phyloP scores from a whole-genome alignment of 2,329 filamentous ascomycete genomes.

The Aspergillus nomiae region DNA sequence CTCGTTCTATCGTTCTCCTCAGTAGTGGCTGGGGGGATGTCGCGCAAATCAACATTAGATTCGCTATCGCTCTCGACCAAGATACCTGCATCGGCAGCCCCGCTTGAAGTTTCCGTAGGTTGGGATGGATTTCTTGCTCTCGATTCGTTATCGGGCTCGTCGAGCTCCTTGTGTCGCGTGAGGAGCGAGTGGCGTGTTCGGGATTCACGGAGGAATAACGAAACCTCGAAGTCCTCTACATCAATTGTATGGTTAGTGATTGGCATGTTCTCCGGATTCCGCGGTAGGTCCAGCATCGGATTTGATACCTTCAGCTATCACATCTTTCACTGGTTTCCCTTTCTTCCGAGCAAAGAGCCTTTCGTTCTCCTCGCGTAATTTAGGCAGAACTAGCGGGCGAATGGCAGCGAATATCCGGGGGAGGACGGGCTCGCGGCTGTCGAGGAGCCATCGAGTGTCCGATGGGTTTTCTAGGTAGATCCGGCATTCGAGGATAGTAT shows the following conservation, averaged over 20 bases:
- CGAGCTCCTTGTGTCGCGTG: slow-evolving; percentile 79
- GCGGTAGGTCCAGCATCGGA: neutral
- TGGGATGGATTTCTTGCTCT: slow-evolving; percentile 14
- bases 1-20: slow-evolving; percentile 16
- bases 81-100: slow-evolving; percentile 41
- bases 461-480: slow-evolving; percentile 93
- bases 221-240: slow-evolving; percentile 90
- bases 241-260: slow-evolving; percentile 4
- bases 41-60: slow-evolving; percentile 48
- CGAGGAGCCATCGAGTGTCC: slow-evolving; percentile 79
- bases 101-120: slow-evolving; percentile 22
- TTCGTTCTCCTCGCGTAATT: slow-evolving; percentile 82
- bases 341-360: slow-evolving; percentile 66
- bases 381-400: slow-evolving; percentile 82
- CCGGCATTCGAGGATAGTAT: slow-evolving; percentile 92
- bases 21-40: slow-evolving; percentile 55
- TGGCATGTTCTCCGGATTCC: no score
- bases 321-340: slow-evolving; percentile 83
- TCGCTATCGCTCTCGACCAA: slow-evolving; percentile 66
- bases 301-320: slow-evolving; percentile 70
- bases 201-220: slow-evolving; percentile 88
- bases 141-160: slow-evolving; percentile 43
- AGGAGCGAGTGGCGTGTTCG: slow-evolving; percentile 83
- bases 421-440: slow-evolving; percentile 74
- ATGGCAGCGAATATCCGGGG: slow-evolving; percentile 82